These are phyloP conservation scores for Castanospermum australe DNA, from an alignment of 306 rosid genomes.

Conservation along the genomic window DNA sequence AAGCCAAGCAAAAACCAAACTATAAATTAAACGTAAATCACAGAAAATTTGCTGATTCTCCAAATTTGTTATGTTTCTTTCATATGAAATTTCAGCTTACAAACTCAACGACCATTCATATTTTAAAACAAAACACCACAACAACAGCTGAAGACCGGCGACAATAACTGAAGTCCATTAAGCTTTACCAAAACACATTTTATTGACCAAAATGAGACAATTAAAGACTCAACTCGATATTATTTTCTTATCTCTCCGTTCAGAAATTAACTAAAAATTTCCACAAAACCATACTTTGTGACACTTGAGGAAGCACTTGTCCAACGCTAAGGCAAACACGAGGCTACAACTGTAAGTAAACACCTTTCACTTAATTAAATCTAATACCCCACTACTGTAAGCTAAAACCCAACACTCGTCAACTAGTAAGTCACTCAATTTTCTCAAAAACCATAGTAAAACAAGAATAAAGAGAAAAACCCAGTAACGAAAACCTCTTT, in stretches of 20 bases:
- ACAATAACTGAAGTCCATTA: background rate
- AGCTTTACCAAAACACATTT: background rate
- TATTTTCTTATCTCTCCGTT: background rate
- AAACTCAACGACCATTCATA: background rate
- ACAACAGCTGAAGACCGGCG: background rate
- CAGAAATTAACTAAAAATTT: background rate
- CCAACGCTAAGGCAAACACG: background rate
- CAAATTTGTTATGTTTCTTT: background rate
- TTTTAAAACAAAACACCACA: background rate
- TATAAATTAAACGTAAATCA: background rate
- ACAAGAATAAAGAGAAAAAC: background rate
- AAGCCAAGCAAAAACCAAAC: conserved; percentile 7
- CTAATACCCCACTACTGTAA: background rate
- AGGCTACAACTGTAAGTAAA: background rate
- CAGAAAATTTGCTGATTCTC: background rate
- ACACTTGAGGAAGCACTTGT: background rate
- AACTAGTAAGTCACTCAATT: background rate
- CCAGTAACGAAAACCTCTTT: background rate
- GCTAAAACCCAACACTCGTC: background rate
- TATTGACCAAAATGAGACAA: background rate
- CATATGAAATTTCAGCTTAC: background rate
- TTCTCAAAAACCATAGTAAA: background rate
- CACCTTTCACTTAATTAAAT: conserved; percentile 8
- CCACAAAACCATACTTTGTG: background rate
- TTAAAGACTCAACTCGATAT: background rate